Base-by-base conservation (phyloP, 768 basidiomycete species). In the Naganishia vishniacii region DNA sequence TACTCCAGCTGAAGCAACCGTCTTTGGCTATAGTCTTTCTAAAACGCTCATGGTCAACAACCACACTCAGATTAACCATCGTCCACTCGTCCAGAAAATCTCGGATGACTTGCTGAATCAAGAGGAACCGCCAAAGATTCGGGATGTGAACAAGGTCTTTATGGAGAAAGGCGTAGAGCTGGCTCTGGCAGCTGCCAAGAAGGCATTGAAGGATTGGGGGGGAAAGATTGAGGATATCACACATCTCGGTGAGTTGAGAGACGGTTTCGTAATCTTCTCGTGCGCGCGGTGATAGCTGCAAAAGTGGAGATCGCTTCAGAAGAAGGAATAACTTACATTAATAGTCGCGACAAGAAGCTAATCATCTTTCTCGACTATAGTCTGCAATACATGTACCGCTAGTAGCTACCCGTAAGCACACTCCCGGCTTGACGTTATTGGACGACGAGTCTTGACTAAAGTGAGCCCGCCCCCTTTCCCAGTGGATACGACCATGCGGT, bases 21-120 rank as follows among this genome's bases (percentile, higher is more conserved):
- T 34, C 13, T 28, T 61, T 16, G 1, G 15, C 31, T 25, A 46
- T 44, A 68, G 68, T 9, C 68, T 68, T 44, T 48, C 59, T 18
- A 68, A 68, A 34, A 68, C 68, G 8, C 56, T 65, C 20, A 40
- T 48, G 28, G 62, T 68, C 48, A 68, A 68, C 45, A 47, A 58
- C 3, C 23, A 60, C n/a, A 68, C 68, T 12, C 56, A 60, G 28
- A 68, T 68, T 48, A 29, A 31, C 25, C 51, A 53, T 25, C 65
- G 68, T 29, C 68, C 68, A 4, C 44, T 46, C 20, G 45, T 68
- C 9, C 58, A 58, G 18, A 32, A 25, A 18, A 49, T 58, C 8
- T 44, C 31, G 23, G 46, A 47, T 13, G 44, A 60, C 5, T 9
- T 66, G 32, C 46, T 68, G 47, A 68, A 68, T 37, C 48, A 40